A percentile compares a stretch with the other conserved stretches of the same genome.
These are phyloP conservation scores for Acanthamoeba lugdunensis DNA, from an alignment of 208 protist genomes.

Conservation along the genomic window DNA sequence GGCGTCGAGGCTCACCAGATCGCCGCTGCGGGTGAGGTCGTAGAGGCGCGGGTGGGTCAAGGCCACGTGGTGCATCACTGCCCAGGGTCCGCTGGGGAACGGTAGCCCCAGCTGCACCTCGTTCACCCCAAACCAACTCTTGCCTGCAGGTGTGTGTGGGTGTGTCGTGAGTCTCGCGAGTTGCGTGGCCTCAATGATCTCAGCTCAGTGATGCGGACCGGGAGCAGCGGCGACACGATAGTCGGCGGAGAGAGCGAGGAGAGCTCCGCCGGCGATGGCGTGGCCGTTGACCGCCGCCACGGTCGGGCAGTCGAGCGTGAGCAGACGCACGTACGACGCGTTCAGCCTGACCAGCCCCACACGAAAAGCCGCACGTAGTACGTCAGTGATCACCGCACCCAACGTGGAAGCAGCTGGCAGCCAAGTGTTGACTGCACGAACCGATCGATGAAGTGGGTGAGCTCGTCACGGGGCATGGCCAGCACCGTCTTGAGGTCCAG, in stretches of 20 bases:
- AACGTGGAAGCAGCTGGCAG: no score
- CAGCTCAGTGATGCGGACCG: not conserved
- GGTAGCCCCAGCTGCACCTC: constrained; percentile 22
- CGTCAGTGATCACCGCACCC: not conserved
- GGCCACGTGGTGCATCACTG: constrained; percentile 25
- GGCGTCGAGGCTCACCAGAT: constrained; percentile 8
- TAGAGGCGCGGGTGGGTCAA: not conserved
- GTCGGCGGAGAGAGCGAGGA: constrained; percentile 27
- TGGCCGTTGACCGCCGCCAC: constrained; percentile 61
- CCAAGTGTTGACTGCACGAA: not conserved
- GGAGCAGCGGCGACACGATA: not conserved
- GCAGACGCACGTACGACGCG: not conserved
- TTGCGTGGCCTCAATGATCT: no score
- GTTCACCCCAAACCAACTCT: constrained; percentile 20
- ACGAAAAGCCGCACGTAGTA: not conserved
- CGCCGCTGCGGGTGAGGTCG: not conserved
- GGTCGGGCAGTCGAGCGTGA: constrained; percentile 15
- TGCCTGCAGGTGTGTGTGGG: not conserved
- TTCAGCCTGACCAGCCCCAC: not conserved
- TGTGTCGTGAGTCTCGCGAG: no score
- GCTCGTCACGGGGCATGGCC: constrained; percentile 3
- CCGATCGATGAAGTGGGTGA: constrained; percentile 28
- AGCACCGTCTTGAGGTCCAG: constrained; percentile 47
- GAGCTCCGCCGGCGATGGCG: constrained; percentile 28
- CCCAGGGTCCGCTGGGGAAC: constrained; percentile 22